phyloP scores from a whole-genome alignment of 148 eudicot species.

The Cornus controversa region DNA sequence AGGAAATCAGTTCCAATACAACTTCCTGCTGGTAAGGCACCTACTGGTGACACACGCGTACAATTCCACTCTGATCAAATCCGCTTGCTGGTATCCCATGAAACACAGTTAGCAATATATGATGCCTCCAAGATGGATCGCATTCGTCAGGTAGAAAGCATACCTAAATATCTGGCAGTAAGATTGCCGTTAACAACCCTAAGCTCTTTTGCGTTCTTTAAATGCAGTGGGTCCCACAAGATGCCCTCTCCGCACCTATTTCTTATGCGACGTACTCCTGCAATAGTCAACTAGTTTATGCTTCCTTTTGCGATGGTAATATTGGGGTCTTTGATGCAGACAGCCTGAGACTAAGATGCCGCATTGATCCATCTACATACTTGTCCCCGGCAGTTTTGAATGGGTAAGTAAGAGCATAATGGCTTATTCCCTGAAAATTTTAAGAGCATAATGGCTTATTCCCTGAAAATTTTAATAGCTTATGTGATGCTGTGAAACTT shows the following conservation, averaged over 20 bases:
- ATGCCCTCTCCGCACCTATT: conserved; percentile 62
- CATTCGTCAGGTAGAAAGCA: conserved; percentile 54
- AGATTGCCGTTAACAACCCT: not conserved
- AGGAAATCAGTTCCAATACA: conserved; percentile 60
- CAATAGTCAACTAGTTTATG: conserved; percentile 73
- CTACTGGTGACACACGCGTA: conserved; percentile 74
- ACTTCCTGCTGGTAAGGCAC: conserved; percentile 76
- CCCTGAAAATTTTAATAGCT: not conserved
- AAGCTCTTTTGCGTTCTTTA: conserved; percentile 13
- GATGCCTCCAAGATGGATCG: conserved; percentile 90
- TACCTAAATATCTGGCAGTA: conserved; percentile 2
- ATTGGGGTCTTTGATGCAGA: conserved; percentile 80
- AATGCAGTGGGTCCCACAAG: conserved; percentile 89
- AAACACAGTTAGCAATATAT: conserved; percentile 84
- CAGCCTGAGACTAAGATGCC: conserved; percentile 67
- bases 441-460: not conserved
- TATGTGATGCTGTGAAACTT: conserved; percentile 5
- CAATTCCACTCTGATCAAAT: conserved; percentile 80
- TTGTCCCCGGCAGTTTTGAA: conserved; percentile 54
- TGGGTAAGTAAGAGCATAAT: conserved; percentile 48
- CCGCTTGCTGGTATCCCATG: conserved; percentile 77
- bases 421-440: not conserved
- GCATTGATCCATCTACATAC: conserved; percentile 71
- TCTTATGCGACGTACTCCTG: conserved; percentile 80
- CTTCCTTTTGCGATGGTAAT: conserved; percentile 73